phyloP scores from a whole-genome alignment of 495 filamentous ascomycete species.

The Penicillium maclennaniae region DNA sequence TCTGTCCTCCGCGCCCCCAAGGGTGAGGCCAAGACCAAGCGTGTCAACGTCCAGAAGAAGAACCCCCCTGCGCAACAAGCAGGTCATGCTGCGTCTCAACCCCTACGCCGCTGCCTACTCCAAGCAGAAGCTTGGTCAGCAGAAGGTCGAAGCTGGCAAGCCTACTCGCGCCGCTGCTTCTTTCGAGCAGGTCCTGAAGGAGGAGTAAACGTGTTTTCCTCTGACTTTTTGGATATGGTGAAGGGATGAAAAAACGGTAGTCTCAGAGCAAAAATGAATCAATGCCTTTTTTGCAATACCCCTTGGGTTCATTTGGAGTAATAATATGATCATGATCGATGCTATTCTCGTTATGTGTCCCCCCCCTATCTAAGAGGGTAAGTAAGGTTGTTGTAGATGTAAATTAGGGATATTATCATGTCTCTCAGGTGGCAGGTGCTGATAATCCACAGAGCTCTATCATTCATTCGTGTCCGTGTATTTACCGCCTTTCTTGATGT shows the following conservation, averaged over 20 bases:
- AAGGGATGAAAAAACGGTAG: slow-evolving; percentile 28
- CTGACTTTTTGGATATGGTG: slow-evolving; percentile 18
- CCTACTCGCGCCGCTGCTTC: slow-evolving; percentile 44
- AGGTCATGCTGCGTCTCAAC: slow-evolving; percentile 94
- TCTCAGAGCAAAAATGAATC: slow-evolving; percentile 32
- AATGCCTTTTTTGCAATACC: slow-evolving; percentile 36
- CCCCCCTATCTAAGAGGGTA: neutral
- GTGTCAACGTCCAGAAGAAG: slow-evolving; percentile 92
- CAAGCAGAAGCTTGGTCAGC: slow-evolving; percentile 73
- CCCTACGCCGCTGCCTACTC: slow-evolving; percentile 87
- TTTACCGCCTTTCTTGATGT: no score
- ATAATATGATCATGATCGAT: slow-evolving; percentile 35
- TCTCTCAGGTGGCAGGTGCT: no score
- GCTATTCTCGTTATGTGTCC: slow-evolving; percentile 13
- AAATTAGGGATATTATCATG: neutral
- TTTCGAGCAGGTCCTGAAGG: slow-evolving; percentile 51
- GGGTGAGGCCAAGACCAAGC: slow-evolving; percentile 88
- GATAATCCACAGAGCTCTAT: no score
- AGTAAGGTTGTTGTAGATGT: neutral
- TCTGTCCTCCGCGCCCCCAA: slow-evolving; percentile 82
- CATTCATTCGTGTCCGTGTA: no score
- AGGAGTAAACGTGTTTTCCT: slow-evolving; percentile 43
- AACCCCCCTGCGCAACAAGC: slow-evolving; percentile 98
- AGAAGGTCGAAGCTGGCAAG: slow-evolving; percentile 53
- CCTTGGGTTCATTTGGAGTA: slow-evolving; percentile 25